Evolutionary conservation across 2,329 filamentous ascomycete genomes (phyloP).

Genomic region (Arachnopeziza araneosa): DNA sequence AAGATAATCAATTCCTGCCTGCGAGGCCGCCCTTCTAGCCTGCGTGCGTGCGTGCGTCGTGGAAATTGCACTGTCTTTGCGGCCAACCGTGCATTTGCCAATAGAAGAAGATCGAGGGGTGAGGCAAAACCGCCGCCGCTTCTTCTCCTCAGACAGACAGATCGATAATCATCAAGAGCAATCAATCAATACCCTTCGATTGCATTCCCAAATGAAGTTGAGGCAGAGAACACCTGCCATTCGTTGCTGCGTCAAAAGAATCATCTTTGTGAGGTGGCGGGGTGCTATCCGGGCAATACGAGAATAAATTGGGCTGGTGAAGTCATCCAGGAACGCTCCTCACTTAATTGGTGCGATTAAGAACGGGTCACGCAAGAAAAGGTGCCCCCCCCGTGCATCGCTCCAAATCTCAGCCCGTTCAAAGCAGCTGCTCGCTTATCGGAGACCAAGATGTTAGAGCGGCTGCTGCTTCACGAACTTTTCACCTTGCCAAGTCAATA

Average conservation of each 20-base stretch:
- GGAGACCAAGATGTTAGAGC: not conserved
- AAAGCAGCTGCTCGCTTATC: not conserved
- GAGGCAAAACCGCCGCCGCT: no score
- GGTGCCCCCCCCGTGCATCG: not conserved
- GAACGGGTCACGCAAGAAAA: not conserved
- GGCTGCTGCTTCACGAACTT: not conserved
- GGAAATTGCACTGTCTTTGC: not conserved
- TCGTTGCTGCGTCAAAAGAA: no score
- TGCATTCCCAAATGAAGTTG: no score
- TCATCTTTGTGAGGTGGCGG: no score
- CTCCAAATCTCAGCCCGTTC: not conserved
- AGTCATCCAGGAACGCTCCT: not conserved
- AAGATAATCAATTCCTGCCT: not conserved
- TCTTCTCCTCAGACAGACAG: no score
- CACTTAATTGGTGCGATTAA: not conserved
- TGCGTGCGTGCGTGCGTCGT: not conserved
- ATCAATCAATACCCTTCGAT: no score
- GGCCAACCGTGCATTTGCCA: not conserved
- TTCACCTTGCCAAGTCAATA: no score
- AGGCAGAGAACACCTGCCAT: no score
- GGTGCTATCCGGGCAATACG: no score
- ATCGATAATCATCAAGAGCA: not conserved
- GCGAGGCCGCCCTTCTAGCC: not conserved
- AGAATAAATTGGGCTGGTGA: not conserved
- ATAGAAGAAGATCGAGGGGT: not conserved